A percentile compares a stretch with the other conserved stretches of the same genome.
phyloP scores from a whole-genome alignment of 2,329 filamentous ascomycete genomes.

The Verticillium isaacii region DNA sequence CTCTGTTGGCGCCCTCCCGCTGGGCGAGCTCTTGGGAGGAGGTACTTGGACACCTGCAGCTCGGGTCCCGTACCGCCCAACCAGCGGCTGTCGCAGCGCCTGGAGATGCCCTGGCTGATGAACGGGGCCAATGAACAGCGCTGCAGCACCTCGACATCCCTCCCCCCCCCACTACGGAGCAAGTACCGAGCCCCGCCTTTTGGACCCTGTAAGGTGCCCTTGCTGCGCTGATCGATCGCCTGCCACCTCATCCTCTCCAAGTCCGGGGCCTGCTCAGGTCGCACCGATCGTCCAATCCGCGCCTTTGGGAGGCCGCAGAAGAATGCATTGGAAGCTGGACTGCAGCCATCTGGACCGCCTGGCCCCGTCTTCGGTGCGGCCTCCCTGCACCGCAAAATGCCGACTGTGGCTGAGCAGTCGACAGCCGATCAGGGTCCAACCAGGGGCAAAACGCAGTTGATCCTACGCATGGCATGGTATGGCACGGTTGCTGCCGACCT shows the following conservation, averaged over 20 bases:
- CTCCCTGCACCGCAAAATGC: not conserved
- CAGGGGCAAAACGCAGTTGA: not conserved
- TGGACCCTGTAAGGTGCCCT: not conserved
- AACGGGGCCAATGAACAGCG: not conserved
- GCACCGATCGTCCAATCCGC: not conserved
- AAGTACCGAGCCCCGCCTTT: not conserved
- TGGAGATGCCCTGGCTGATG: not conserved
- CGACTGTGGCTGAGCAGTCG: not conserved
- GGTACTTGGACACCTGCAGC: not conserved
- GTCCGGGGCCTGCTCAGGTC: too few relatives aligned
- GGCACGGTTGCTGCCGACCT: not conserved
- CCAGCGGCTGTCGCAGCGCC: not conserved
- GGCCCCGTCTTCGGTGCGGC: not conserved
- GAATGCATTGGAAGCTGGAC: not conserved
- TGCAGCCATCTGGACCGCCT: not conserved
- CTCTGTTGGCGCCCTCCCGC: constrained; percentile 9
- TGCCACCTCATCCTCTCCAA: not conserved
- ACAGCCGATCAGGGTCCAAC: not conserved
- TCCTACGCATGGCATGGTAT: too few relatives aligned
- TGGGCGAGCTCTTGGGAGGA: not conserved
- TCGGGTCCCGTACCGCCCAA: not conserved
- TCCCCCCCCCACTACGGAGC: not conserved
- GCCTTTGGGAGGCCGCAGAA: not conserved
- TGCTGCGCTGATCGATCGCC: not conserved
- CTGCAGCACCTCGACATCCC: not conserved